Base-by-base conservation (phyloP, 2,329 filamentous ascomycete species). In the Colletotrichum simmondsii region DNA sequence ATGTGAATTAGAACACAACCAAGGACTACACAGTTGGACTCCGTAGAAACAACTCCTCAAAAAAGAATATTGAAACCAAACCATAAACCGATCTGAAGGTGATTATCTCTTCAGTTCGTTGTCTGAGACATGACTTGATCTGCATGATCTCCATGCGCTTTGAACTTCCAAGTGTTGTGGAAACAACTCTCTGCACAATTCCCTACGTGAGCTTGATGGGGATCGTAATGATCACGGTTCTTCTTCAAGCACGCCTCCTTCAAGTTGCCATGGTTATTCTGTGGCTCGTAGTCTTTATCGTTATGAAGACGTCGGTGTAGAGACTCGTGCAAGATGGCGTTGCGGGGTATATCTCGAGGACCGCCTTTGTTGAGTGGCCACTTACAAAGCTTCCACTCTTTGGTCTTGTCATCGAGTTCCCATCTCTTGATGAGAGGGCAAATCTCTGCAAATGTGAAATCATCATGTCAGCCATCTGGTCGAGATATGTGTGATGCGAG, bases 261-360 rank as follows among this genome's bases (percentile, higher is more conserved):
- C 42, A 49, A n/a, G 42, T 49, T 49, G 4, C 78, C 78, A 52
- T 80, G 82, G 75, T 84, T 82, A 71, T 84, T 81, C 7, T n/a
- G 12, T 0, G 83, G 79, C 7, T 59, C 53, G 73, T 84, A 82
- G 0, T 68, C 42, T 4, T 65, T 1, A 63, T 80, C 73, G n/a
- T 81, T 77, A 4, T 66, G 61, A 32, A 84, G 76, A 28, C 82
- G 77, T 76, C 78, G 79, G 14, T 80, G 26, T 6, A 82, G 72
- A n/a, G 81, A 83, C 57, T 81, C 80, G 54, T 85, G 83, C 0
- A 85, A 65, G 1, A 81, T 80, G 1, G 83, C 83, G 42, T 83
- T 78, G 6, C 70, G 72, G 0, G 83, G 83, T 22, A 85, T 84
- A 46, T 85, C 83, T 10, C 83, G 81, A 5, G 79, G 71, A 2